Evolutionary conservation across 1,139 yeast genomes (phyloP).

Genomic region (Saccharomyces hybrid): DNA sequence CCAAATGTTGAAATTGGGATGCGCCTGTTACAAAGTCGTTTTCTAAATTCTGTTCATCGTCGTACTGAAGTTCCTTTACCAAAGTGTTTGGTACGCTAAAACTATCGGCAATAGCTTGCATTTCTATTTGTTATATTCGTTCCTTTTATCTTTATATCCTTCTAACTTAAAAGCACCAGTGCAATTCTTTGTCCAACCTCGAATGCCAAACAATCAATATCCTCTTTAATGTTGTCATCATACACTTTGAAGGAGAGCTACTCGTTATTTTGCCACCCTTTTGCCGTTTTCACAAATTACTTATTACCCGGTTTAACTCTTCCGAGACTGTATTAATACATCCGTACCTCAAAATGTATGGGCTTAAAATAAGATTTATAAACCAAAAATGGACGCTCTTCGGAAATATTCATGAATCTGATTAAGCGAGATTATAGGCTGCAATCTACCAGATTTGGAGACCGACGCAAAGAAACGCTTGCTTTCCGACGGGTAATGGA

Average conservation of each 20-base stretch:
- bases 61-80: constrained; percentile 23
- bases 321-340: no score
- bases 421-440: neutral
- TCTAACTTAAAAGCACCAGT: no score
- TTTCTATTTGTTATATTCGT: constrained; percentile 4
- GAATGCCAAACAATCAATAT: no score
- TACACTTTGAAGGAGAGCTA: neutral
- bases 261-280: constrained; percentile 8
- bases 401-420: no score
- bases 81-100: constrained; percentile 19
- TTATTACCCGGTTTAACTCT: neutral
- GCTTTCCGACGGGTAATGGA: neutral
- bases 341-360: no score
- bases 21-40: constrained; percentile 32
- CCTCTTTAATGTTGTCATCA: neutral
- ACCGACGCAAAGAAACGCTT: neutral
- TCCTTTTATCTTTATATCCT: neutral
- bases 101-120: constrained; percentile 31
- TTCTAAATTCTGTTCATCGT: constrained; percentile 30
- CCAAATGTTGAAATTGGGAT: constrained; percentile 27
- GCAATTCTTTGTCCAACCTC: no score
- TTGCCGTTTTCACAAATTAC: neutral
- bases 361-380: no score
- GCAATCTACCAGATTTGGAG: neutral
- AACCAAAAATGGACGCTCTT: no score